A percentile compares a stretch with the other conserved stretches of the same genome.
Evolutionary conservation across 2,329 filamentous ascomycete genomes (phyloP).

Genomic region (Cladophialophora immunda): DNA sequence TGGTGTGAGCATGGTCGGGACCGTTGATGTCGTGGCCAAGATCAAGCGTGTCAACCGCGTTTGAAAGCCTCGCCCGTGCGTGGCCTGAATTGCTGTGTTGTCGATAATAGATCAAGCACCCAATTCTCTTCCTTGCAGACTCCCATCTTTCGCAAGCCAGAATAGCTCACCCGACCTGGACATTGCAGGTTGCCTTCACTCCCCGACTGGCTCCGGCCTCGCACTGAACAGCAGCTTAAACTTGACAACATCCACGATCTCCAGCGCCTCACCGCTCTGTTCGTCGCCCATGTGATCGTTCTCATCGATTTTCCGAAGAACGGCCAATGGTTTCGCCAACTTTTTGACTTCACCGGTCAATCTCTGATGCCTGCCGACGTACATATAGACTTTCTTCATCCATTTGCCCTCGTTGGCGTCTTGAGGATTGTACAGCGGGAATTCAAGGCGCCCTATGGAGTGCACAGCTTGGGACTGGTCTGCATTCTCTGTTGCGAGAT

Average conservation of each 20-base stretch:
- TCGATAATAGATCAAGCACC: background rate
- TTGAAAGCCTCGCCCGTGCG: background rate
- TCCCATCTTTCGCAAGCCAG: background rate
- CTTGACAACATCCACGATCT: slow-evolving; percentile 86
- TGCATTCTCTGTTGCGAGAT: slow-evolving; percentile 34
- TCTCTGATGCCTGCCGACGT: slow-evolving; percentile 87
- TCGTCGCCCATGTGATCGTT: slow-evolving; percentile 38
- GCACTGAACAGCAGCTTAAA: slow-evolving; percentile 86
- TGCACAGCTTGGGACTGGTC: slow-evolving; percentile 51
- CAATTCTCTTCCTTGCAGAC: background rate
- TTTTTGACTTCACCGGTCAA: slow-evolving; percentile 92
- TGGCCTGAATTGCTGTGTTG: too few relatives aligned
- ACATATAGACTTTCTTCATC: slow-evolving; percentile 91
- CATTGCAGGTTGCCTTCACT: slow-evolving; percentile 15
- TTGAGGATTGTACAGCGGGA: slow-evolving; percentile 73
- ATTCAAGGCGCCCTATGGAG: slow-evolving; percentile 76
- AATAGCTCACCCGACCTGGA: background rate
- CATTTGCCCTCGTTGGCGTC: slow-evolving; percentile 67
- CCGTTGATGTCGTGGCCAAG: background rate
- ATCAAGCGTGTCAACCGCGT: background rate
- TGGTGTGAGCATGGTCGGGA: background rate
- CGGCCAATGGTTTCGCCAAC: slow-evolving; percentile 76
- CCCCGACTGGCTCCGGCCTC: slow-evolving; percentile 83
- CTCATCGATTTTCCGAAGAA: slow-evolving; percentile 69
- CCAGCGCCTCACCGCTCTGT: slow-evolving; percentile 63